Evolutionary conservation across 345 rosid genomes (phyloP).

Genomic region (Aethionema arabicum): DNA sequence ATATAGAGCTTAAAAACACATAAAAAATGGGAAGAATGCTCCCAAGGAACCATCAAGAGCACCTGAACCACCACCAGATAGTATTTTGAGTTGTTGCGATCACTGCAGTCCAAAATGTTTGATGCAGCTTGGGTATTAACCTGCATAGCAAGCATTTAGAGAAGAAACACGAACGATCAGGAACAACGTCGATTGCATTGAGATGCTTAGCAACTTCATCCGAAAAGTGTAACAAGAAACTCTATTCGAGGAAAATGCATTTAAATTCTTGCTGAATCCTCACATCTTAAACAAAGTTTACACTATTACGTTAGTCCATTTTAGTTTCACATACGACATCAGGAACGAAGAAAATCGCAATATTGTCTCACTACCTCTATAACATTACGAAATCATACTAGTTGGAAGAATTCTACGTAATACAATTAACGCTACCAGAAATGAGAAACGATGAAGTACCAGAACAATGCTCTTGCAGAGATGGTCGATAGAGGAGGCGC

Average conservation of each 20-base stretch:
- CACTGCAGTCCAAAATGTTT: constrained; percentile 62
- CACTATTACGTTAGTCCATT: constrained; percentile 4
- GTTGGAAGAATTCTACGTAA: background rate
- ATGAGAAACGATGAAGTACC: constrained; percentile 40
- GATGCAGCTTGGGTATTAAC: constrained; percentile 81
- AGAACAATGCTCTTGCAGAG: constrained; percentile 94
- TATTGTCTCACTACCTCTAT: background rate
- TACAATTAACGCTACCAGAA: background rate
- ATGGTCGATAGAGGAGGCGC: constrained; percentile 73
- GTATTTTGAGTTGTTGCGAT: constrained; percentile 76
- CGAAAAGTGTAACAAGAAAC: constrained; percentile 6
- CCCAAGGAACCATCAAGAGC: constrained; percentile 10
- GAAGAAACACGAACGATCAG: background rate
- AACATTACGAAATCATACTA: background rate
- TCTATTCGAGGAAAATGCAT: background rate
- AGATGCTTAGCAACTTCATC: background rate
- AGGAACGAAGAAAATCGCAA: background rate
- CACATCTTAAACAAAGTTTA: background rate
- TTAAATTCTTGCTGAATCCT: background rate
- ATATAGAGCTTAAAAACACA: background rate
- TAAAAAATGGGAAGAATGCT: constrained; percentile 7
- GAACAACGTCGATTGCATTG: no score
- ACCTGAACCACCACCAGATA: constrained; percentile 89
- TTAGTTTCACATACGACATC: background rate
- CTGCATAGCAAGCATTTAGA: constrained; percentile 35